Evolutionary conservation across 2,329 filamentous ascomycete species (phyloP), one percentile per base, ranked within the genome.

Genomic region (Hypoxylon sp.): DNA sequence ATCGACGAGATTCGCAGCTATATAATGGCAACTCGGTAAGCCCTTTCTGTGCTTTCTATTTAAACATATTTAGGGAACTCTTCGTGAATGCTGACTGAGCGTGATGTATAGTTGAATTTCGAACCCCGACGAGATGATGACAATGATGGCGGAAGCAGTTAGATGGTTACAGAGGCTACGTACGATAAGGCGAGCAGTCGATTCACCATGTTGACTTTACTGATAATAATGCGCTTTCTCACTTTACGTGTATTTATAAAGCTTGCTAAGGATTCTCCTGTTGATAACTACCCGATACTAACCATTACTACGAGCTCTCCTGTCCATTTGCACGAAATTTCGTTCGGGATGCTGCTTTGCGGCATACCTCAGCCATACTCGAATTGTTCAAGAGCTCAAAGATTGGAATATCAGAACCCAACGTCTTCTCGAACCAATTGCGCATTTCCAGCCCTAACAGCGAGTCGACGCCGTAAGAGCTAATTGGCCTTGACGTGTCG

Each of bases 1-100:
- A 83, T 59, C 78, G 79, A 49, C 75, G 83, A 52, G 81, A 88
- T 61, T 83, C 86, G 40, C 88, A 96, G 69, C 83, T 96, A 42
- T 97, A 97, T 71, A 97, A 97, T 69, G 93, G 93, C 1, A 97
- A 97, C 70, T 91, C 91, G 72, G 90, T 93, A 79, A 75, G 85
- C 49, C 33, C n/a, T n/a, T n/a, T n/a, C n/a, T n/a, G n/a, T n/a
- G n/a, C n/a, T n/a, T n/a, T n/a, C n/a, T n/a, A n/a, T n/a, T n/a
- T n/a, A n/a, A n/a, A n/a, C n/a, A n/a, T n/a, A n/a, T n/a, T n/a
- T n/a, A n/a, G n/a, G n/a, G n/a, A n/a, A n/a, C n/a, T n/a, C n/a
- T n/a, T n/a, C n/a, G n/a, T 26, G 10, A 33, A 4, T 8, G 15
- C 26, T 7, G 6, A 23, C 2, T n/a, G n/a, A n/a, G n/a, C n/a